phyloP scores from a whole-genome alignment of 2,329 filamentous ascomycete genomes.

The Meredithiella fracta region DNA sequence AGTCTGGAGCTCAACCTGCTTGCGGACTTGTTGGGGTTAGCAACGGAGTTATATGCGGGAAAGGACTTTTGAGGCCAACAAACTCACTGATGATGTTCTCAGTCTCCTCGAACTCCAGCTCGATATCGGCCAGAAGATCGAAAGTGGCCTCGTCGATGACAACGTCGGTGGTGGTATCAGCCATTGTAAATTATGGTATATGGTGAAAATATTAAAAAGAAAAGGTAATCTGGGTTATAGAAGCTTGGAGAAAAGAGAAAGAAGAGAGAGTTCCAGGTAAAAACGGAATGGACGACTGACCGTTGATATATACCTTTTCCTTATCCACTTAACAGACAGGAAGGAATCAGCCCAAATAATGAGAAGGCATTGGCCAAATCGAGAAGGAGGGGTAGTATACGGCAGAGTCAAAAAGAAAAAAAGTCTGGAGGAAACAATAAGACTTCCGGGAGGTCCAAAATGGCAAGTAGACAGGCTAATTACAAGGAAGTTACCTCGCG shows the following conservation, averaged over 20 bases:
- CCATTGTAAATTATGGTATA: conserved; percentile 20
- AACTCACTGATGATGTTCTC: conserved; percentile 62
- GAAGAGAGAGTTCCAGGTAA: background rate
- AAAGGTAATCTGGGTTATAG: conserved; percentile 8
- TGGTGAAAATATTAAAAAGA: background rate
- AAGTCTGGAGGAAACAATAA: conserved; percentile 3
- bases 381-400: conserved; percentile 8
- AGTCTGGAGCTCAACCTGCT: conserved; percentile 50
- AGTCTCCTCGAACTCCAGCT: conserved; percentile 68
- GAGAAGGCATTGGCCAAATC: background rate
- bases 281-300: conserved; percentile 1
- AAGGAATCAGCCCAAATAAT: conserved; percentile 7
- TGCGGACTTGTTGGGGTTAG: conserved; percentile 40
- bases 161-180: conserved; percentile 18
- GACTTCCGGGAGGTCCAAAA: background rate
- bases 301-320: background rate
- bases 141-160: conserved; percentile 34
- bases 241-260: conserved; percentile 4
- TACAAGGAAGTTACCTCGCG: too few species aligned
- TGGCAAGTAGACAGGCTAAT: background rate
- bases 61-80: conserved; percentile 11
- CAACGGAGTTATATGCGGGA: background rate
- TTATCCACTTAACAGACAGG: background rate
- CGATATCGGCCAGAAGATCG: conserved; percentile 62
- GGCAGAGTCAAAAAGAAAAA: conserved; percentile 5